Evolutionary conservation across 2,329 filamentous ascomycete genomes (phyloP).

Genomic region (Boeremia exigua): DNA sequence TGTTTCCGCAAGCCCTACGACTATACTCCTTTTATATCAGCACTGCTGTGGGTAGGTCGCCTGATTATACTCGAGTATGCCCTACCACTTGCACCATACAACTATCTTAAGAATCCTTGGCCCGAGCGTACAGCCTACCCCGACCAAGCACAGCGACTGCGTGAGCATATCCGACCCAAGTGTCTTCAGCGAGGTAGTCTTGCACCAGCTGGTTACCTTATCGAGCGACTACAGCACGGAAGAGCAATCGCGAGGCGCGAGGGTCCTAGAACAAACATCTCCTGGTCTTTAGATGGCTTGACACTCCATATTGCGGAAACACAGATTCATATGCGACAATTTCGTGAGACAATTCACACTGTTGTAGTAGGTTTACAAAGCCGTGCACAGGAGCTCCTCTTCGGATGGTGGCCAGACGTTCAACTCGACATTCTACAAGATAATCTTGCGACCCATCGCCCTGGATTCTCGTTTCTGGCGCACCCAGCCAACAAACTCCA

Average conservation of each 20-base stretch:
- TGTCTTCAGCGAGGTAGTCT: constrained; percentile 11
- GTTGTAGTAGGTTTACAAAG: constrained; percentile 1
- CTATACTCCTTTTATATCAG: constrained; percentile 11
- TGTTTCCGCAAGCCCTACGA: constrained; percentile 7
- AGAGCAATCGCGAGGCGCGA: constrained; percentile 4
- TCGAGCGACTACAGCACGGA: constrained; percentile 1
- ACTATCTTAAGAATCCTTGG: neutral
- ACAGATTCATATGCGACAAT: constrained; percentile 4
- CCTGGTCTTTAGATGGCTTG: constrained; percentile 1
- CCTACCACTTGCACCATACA: constrained; percentile 5
- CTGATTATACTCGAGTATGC: constrained; percentile 10
- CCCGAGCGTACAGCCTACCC: neutral
- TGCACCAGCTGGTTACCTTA: constrained; percentile 7
- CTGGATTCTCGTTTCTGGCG: constrained; percentile 8
- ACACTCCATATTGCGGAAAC: constrained; percentile 8
- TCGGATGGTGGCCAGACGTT: constrained; percentile 8
- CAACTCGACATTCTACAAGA: neutral
- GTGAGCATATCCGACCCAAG: constrained; percentile 2
- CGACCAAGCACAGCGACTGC: constrained; percentile 6
- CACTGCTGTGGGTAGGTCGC: constrained; percentile 4
- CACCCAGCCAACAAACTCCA: constrained; percentile 11
- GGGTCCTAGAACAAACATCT: neutral
- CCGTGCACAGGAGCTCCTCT: constrained; percentile 11
- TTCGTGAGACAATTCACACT: constrained; percentile 7
- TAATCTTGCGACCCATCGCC: constrained; percentile 13